Base-by-base conservation (phyloP, 805 yeast species). In the Metschnikowia borealis region DNA sequence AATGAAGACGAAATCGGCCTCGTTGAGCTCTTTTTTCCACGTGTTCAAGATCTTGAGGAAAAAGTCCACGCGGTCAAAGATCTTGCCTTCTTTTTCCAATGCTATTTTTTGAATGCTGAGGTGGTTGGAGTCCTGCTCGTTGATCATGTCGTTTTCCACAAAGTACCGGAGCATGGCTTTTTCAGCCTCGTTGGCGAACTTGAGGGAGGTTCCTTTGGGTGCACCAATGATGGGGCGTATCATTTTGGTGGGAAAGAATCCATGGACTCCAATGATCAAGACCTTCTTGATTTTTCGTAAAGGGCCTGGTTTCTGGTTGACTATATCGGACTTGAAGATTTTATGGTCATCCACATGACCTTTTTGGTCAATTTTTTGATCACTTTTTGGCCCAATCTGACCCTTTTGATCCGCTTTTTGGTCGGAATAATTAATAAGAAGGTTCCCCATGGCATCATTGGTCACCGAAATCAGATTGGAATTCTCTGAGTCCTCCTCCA, bases 181-280 rank as follows among this genome's bases (percentile, higher is more conserved):
- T 58, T 90, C 98, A 0, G 97, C 97, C 61, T 90, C 97, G 55
- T 82, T 84, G 33, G 96, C 89, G 68, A 92, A 94, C 63, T 86
- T 85, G 42, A 85, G 76, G 0, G 98, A 92, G 0, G 99, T 92
- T 0, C 99, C 99, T 18, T 95, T 94, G 3, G 99, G 99, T 54
- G 91, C 90, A 2, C 99, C 99, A 46, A 92, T 83, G 14, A 92
- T 62, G 0, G 96, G 90, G 46, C 99, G 56, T 14, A 94, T 74
- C 77, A 89, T 83, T 54, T 79, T 81, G 1, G 89, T 87, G 0
- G 99, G 99, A 71, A 94, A 92, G 62, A 91, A 92, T 0, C 99
- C 99, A 69, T 92, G 99, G 1, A 92, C 91, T 0, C 99, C 99
- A 51, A 92, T 82, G 34, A 94, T 85, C 31, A 92, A 77, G 0